Evolutionary conservation across 495 filamentous ascomycete genomes (phyloP).

Genomic region (Aspergillus hancockii): DNA sequence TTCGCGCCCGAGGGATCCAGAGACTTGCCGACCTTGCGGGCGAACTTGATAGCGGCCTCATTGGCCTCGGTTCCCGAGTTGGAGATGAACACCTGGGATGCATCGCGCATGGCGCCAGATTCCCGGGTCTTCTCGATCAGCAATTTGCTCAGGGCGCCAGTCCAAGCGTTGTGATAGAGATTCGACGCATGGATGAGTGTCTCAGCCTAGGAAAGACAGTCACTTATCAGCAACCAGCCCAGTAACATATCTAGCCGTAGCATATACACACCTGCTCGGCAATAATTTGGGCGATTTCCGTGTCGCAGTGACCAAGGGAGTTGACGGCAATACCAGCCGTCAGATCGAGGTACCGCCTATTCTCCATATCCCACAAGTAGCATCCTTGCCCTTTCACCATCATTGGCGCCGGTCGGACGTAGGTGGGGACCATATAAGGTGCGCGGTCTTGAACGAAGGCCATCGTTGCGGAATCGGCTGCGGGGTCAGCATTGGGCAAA

Average conservation of each 20-base stretch:
- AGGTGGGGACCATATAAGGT: conserved; percentile 92
- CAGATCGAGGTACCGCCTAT: conserved; percentile 86
- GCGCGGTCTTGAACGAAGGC: conserved; percentile 69
- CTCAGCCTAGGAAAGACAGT: conserved; percentile 50
- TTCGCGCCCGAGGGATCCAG: conserved; percentile 71
- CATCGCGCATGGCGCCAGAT: conserved; percentile 78
- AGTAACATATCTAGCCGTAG: not conserved
- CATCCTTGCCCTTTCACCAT: conserved; percentile 85
- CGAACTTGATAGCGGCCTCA: conserved; percentile 96
- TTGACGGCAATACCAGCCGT: conserved; percentile 97
- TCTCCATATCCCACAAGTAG: conserved; percentile 87
- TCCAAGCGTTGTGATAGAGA: conserved; percentile 95
- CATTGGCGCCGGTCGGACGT: conserved; percentile 85
- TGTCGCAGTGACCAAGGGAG: conserved; percentile 84
- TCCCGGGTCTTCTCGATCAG: conserved; percentile 75
- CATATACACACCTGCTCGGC: conserved; percentile 65
- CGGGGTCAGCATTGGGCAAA: conserved; percentile 76
- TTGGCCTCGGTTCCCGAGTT: conserved; percentile 96
- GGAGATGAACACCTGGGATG: conserved; percentile 83
- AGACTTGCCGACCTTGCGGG: conserved; percentile 82
- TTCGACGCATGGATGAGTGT: conserved; percentile 89
- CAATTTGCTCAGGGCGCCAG: conserved; percentile 78
- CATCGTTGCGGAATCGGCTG: conserved; percentile 72
- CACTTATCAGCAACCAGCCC: not conserved
- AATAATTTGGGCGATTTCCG: conserved; percentile 65